A percentile compares a stretch with the other conserved stretches of the same genome.
These are phyloP conservation scores for Thelonectria discophora DNA, from an alignment of 2,329 filamentous ascomycete genomes.

Conservation along the genomic window DNA sequence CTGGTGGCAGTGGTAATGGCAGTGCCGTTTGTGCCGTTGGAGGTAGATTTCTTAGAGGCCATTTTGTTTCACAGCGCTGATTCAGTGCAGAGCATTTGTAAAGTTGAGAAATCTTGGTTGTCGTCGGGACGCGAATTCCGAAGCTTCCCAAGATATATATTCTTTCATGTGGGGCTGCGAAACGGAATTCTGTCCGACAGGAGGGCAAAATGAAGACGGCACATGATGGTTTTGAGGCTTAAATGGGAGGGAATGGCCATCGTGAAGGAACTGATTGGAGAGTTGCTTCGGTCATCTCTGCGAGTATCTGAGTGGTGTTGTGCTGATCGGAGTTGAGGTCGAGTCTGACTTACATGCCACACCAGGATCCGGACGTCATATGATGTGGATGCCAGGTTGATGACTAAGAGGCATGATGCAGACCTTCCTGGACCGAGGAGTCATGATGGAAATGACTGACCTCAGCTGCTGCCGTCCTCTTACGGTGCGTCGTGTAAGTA, in stretches of 20 bases:
- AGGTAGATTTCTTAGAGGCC: conserved; percentile 2
- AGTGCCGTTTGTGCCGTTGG: not conserved
- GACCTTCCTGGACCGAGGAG: too few relatives aligned
- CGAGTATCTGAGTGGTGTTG: not conserved
- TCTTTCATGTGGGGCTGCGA: conserved; percentile 15
- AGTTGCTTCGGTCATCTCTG: not conserved
- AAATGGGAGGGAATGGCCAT: conserved; percentile 1
- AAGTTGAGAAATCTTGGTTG: conserved; percentile 12
- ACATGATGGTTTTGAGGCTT: not conserved
- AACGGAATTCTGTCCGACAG: conserved; percentile 26
- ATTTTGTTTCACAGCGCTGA: conserved; percentile 12
- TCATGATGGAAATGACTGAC: too few relatives aligned
- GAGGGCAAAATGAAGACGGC: not conserved
- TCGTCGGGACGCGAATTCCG: conserved; percentile 22
- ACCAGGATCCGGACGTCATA: not conserved
- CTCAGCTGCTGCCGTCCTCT: not conserved
- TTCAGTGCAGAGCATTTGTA: not conserved
- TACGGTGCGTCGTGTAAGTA: not conserved
- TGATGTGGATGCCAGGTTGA: not conserved
- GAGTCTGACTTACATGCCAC: not conserved
- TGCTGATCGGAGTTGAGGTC: not conserved
- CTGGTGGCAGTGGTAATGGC: too few relatives aligned
- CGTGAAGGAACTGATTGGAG: conserved; percentile 9
- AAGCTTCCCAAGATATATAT: conserved; percentile 19
- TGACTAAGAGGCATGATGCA: not conserved